Base-by-base conservation (phyloP, 2,329 filamentous ascomycete genomes). In the Monilinia laxa region DNA sequence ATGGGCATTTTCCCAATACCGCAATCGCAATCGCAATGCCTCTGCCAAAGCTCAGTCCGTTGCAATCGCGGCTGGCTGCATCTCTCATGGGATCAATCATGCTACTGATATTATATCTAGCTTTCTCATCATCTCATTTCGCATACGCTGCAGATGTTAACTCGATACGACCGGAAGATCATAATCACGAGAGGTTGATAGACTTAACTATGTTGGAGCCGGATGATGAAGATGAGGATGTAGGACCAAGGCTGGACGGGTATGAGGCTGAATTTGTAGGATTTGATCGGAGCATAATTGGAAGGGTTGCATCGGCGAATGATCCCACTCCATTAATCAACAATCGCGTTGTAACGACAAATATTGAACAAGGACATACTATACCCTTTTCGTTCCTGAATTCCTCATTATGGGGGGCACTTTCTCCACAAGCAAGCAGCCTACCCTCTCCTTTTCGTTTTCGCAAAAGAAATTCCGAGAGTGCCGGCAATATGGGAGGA, bases 51-150 rank as follows among this genome's bases (percentile, higher is more conserved):
- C 83, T 89, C 77, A 88, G 84, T 76, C 87, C 85, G 74, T 80
- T 91, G 72, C 90, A 91, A 80, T 89, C 87, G 79, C 88, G 90
- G 76, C 85, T 92, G 74, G 85, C 85, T 75, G 87, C 88, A 73
- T 90, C 88, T 67, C 76, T 90, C 64, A 80, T 84, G 73, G 85
- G 87, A 64, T 85, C 86, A 42, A 78, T 85, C 40, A 75, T 90
- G 62, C 77, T 91, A 42, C 73, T 89, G 45, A 74, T 86, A 51
- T 76, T 92, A 53, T 90, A 87, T 75, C 79, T 90, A 67, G 77
- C 85, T 35, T 80, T 90, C 49, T 84, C 84, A 67, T 83, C 82
- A 55, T 83, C 85, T 23, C 81, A 81, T 64, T 83, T 88, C 70
- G 89, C 86, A 56, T 83, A 89, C 71, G 90, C 90, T 12, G 80